A percentile compares a stretch with the other conserved stretches of the same genome.
Evolutionary conservation across 108 stramenopile genomes (phyloP).

Genomic region (Bacterosira constricta): DNA sequence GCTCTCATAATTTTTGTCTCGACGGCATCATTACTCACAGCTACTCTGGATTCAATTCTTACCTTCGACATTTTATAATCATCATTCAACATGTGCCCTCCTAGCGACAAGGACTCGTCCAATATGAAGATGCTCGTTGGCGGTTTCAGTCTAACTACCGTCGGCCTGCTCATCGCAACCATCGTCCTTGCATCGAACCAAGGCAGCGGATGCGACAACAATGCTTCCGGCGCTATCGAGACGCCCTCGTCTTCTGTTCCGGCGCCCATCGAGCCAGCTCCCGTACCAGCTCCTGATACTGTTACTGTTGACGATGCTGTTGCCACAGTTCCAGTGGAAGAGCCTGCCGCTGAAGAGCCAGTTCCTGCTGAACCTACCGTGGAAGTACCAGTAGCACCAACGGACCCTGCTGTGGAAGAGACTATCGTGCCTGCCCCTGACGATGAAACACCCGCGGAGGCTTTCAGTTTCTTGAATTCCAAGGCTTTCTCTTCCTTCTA

Average conservation of each 20-base stretch:
- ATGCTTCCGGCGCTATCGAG: background rate
- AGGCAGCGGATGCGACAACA: background rate
- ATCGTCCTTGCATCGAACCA: conserved; percentile 10
- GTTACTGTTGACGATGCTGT: no score
- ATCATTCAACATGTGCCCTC: conserved; percentile 23
- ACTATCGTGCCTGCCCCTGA: background rate
- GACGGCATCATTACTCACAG: no score
- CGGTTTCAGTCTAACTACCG: conserved; percentile 10
- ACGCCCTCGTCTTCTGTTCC: background rate
- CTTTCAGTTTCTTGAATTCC: background rate
- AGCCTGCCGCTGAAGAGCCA: no score
- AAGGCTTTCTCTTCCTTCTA: conserved; percentile 7
- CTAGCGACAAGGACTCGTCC: conserved; percentile 2
- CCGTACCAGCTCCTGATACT: no score
- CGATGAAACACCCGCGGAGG: background rate
- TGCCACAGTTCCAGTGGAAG: no score
- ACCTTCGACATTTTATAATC: no score
- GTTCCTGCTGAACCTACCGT: no score
- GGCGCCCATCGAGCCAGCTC: background rate
- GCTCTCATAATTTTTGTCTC: no score
- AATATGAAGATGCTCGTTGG: conserved; percentile 11
- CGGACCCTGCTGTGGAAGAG: no score
- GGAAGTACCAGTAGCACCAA: no score
- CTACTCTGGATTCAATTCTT: no score
- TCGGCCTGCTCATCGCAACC: conserved; percentile 19